Conservation (phyloP, 208 protist species). For the Leishmania guyanensis region DNA sequence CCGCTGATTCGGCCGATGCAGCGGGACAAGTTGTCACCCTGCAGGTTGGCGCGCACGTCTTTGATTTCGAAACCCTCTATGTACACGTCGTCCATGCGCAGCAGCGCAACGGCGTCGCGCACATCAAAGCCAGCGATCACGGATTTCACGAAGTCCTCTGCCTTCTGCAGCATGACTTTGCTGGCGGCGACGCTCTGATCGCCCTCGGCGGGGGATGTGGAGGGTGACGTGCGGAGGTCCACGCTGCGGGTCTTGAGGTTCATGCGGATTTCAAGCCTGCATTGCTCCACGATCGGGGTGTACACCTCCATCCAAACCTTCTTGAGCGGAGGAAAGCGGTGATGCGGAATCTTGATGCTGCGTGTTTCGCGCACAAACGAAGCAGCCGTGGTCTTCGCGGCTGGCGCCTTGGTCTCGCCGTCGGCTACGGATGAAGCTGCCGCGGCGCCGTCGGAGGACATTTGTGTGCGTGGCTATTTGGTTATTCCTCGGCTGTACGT, state of each 20-base stretch:
- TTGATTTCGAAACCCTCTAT: constrained; percentile 99
- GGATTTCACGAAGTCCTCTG: constrained; percentile 98
- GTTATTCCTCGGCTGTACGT: background rate
- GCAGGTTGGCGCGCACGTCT: constrained; percentile 94
- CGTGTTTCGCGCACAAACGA: constrained; percentile 74
- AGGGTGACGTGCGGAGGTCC: constrained; percentile 93
- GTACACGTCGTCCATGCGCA: constrained; percentile 99
- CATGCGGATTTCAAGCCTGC: constrained; percentile 99
- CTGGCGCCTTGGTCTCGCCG: background rate
- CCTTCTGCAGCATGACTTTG: constrained; percentile 96
- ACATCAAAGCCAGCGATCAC: constrained; percentile 97
- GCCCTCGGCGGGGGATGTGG: constrained; percentile 74
- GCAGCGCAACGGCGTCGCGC: constrained; percentile 98
- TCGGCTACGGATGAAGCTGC: constrained; percentile 9
- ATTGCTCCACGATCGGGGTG: constrained; percentile 98
- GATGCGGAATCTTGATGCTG: constrained; percentile 93
- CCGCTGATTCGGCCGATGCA: constrained; percentile 99
- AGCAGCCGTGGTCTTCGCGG: constrained; percentile 14
- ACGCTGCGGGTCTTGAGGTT: constrained; percentile 96
- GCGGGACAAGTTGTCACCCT: constrained; percentile 94
- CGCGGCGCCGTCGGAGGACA: constrained; percentile 1
- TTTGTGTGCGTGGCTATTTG: background rate
- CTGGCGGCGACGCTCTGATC: constrained; percentile 26
- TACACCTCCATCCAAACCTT: constrained; percentile 99
- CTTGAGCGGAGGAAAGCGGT: constrained; percentile 98